Percentiles rank a stretch among this genome's conserved stretches.
Conservation (phyloP, 1,284 basidiomycete species). For the Stereum hirsutum region DNA sequence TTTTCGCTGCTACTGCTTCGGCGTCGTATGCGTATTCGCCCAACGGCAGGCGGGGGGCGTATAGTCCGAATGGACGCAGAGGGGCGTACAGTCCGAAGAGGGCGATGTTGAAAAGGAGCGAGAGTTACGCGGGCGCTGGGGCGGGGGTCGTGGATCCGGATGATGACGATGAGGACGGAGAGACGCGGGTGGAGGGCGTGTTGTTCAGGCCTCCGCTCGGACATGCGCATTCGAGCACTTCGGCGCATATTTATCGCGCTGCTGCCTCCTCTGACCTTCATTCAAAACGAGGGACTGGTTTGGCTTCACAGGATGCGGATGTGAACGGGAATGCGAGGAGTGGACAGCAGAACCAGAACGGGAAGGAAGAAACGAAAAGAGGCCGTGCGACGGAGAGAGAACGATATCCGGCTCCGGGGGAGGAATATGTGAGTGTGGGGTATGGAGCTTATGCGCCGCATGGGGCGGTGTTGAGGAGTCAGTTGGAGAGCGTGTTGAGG, state of each 20-base stretch:
- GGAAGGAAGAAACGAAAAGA: neutral
- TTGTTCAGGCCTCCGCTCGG: neutral
- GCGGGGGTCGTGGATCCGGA: neutral
- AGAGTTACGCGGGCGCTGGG: slow-evolving; percentile 5
- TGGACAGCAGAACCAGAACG: slow-evolving; percentile 4
- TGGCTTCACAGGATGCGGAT: neutral
- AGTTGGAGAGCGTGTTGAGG: slow-evolving; percentile 43
- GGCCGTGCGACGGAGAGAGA: neutral
- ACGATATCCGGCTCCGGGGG: neutral
- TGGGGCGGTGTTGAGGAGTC: slow-evolving; percentile 42
- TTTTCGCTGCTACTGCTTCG: slow-evolving; percentile 12
- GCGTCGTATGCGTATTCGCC: slow-evolving; percentile 11
- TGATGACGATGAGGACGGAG: too few relatives aligned
- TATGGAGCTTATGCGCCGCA: slow-evolving; percentile 49
- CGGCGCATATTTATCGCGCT: neutral
- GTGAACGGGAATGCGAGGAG: slow-evolving; percentile 13
- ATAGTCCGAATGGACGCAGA: too few relatives aligned
- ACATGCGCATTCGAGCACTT: neutral
- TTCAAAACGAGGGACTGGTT: too few relatives aligned
- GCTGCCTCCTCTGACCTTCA: neutral
- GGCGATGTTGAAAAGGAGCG: too few relatives aligned
- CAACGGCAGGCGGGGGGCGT: too few relatives aligned
- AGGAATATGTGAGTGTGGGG: neutral
- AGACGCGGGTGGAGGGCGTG: too few relatives aligned
- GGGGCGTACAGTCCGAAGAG: too few relatives aligned